phyloP scores from a whole-genome alignment of 306 rosid species.

The Quercus wislizeni region DNA sequence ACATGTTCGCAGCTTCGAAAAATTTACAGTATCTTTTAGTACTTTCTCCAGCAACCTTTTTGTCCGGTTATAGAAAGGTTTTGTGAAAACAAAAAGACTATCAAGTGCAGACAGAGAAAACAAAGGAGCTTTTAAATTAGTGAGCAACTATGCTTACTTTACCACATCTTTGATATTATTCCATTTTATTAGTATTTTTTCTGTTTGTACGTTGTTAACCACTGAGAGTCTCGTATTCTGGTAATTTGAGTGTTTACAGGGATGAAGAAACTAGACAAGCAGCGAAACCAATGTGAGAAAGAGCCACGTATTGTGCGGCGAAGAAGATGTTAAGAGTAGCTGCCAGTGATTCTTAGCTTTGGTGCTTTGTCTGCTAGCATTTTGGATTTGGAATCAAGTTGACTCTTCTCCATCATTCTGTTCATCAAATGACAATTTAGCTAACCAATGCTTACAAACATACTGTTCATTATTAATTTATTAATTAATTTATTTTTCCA shows the following conservation, averaged over 20 bases:
- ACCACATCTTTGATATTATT: slow-evolving; percentile 14
- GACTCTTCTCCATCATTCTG: slow-evolving; percentile 19
- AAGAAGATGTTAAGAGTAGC: slow-evolving; percentile 44
- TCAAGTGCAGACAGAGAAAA: slow-evolving; percentile 20
- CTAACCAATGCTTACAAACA: slow-evolving; percentile 34
- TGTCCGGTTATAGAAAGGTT: slow-evolving; percentile 30
- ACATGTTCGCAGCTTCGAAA: slow-evolving; percentile 20
- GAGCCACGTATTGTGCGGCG: slow-evolving; percentile 79
- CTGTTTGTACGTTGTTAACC: slow-evolving; percentile 24
- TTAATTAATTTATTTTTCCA: background rate
- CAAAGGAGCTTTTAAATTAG: slow-evolving; percentile 7
- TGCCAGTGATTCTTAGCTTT: slow-evolving; percentile 44
- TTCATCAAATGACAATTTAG: slow-evolving; percentile 31
- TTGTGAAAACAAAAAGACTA: slow-evolving; percentile 22
- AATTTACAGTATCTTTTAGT: slow-evolving; percentile 9
- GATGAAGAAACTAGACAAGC: slow-evolving; percentile 21
- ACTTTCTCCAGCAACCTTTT: slow-evolving; percentile 3
- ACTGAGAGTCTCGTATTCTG: slow-evolving; percentile 39
- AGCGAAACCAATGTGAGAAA: slow-evolving; percentile 60
- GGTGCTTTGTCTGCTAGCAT: slow-evolving; percentile 44
- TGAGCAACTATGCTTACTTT: background rate
- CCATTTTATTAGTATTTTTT: slow-evolving; percentile 28
- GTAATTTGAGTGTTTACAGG: slow-evolving; percentile 33
- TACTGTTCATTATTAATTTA: background rate
- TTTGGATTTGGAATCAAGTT: slow-evolving; percentile 78